Conservation (phyloP, 2,329 filamentous ascomycete species). For the Fusarium irregulare region DNA sequence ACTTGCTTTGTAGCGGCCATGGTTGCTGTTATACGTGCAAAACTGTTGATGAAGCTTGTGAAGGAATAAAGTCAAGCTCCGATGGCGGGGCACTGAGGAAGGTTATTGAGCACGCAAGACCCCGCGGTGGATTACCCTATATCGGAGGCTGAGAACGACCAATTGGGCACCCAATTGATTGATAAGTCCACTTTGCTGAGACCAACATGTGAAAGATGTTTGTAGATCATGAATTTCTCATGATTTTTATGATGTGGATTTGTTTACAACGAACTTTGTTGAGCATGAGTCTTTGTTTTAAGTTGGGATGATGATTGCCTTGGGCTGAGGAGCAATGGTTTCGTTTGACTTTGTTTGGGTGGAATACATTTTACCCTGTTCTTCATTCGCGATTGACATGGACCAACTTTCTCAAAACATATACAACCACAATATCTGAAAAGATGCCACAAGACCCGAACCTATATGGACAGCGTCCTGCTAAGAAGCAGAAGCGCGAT, state of each 20-base stretch:
- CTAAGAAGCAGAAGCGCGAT: conserved; percentile 76
- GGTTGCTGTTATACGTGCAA: conserved; percentile 33
- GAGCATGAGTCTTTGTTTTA: not conserved
- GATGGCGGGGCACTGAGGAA: conserved; percentile 51
- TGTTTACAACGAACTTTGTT: not conserved
- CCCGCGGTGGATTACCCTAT: conserved; percentile 47
- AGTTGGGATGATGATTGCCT: conserved; percentile 37
- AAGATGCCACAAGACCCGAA: conserved; percentile 73
- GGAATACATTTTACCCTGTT: not conserved
- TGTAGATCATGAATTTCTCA: not conserved
- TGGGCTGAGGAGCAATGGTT: conserved; percentile 29
- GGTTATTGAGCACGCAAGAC: conserved; percentile 40
- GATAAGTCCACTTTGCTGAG: conserved; percentile 16
- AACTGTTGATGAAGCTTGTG: conserved; percentile 37
- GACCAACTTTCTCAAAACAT: not conserved
- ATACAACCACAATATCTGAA: not conserved
- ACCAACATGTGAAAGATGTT: not conserved
- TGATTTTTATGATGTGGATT: not conserved
- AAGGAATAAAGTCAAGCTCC: conserved; percentile 48
- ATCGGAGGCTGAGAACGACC: conserved; percentile 21
- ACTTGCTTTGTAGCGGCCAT: conserved; percentile 62
- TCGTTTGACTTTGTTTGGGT: not conserved
- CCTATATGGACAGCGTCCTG: conserved; percentile 80
- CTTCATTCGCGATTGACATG: conserved; percentile 4
- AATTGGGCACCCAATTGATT: conserved; percentile 31